Evolutionary conservation across 2,329 filamentous ascomycete genomes (phyloP), one percentile per base, ranked within the genome.

Genomic region (Hymenoscyphus scutula): DNA sequence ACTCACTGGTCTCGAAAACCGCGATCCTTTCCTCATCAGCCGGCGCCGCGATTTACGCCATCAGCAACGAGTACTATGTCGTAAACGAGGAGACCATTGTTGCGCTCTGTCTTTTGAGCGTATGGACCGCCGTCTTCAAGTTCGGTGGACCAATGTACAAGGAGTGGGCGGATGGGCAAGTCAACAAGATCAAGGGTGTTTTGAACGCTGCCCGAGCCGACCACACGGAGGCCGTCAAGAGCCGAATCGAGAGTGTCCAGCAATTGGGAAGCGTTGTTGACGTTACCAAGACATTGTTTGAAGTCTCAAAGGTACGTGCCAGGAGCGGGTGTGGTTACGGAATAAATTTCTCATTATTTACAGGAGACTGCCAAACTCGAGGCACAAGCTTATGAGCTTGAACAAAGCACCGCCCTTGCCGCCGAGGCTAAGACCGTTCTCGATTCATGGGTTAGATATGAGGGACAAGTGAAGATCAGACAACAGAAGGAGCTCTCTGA

Each of bases 51-150:
- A 86, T 96, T 78, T 96, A 95, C 77, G 95, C 92, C 75, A 92
- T 99, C 81, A 96, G 91, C 88, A 99, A 96, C 82, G 95, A 99
- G 87, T 92, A 98, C 84, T 98, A 97, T 81, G 92, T 99, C 77
- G 85, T 99, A 81, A 99, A 99, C 83, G 95, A 99, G 85, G 95
- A 99, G 84, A 90, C 93, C 68, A 90, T 99, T 76, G 91, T 96
- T 76, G 91, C 91, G 70, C 86, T 99, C 81, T 95, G 90, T 79
- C 84, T 99, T 74, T 83, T 98, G 76, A 92, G 89, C 77, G 91
- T 98, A 76, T 99, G 96, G 89, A 89, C 84, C 75, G 92, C 88
- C 67, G 85, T 97, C 74, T 94, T 91, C 82, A 95, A 96, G 81
- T 97, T 92, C 78, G 92, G 91, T 75, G 95, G 94, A 61, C 95